phyloP scores from a whole-genome alignment of 257 asterid genomes.

The Penstemon davidsonii region DNA sequence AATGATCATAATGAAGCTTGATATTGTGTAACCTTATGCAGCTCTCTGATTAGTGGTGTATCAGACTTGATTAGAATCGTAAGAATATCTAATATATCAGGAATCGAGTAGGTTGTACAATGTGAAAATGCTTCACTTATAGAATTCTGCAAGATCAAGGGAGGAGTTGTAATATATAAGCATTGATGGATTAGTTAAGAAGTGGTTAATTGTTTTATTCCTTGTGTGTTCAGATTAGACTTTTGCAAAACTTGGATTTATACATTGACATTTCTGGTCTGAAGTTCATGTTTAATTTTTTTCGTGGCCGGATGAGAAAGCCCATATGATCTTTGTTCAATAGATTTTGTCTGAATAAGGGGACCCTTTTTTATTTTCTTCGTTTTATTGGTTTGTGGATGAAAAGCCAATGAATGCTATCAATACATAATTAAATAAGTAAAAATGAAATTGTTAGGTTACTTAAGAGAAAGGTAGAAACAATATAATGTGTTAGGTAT shows the following conservation, averaged over 20 bases:
- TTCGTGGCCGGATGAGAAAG: not conserved
- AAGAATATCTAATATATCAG: conserved; percentile 1
- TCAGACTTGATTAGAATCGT: conserved; percentile 7
- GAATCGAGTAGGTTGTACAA: not conserved
- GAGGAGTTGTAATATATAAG: not conserved
- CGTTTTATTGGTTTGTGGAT: conserved; percentile 5
- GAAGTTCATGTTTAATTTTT: not conserved
- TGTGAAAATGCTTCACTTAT: conserved; percentile 4
- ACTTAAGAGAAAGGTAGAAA: not conserved
- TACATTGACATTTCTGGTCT: not conserved
- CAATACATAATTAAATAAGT: too few relatives aligned
- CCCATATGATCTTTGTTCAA: not conserved
- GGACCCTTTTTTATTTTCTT: not conserved
- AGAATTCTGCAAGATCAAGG: not conserved
- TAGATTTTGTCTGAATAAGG: conserved; percentile 11
- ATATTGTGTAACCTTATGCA: conserved; percentile 4
- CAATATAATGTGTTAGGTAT: not conserved
- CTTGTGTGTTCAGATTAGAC: conserved; percentile 13
- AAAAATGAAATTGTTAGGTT: not conserved
- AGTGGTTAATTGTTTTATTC: not conserved
- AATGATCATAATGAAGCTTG: conserved; percentile 7
- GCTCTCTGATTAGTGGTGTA: conserved; percentile 5
- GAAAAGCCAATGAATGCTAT: not conserved
- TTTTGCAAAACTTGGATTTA: not conserved
- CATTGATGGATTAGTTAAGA: not conserved